Evolutionary conservation across 1,284 basidiomycete genomes (phyloP).

Genomic region (Athelia sp.): DNA sequence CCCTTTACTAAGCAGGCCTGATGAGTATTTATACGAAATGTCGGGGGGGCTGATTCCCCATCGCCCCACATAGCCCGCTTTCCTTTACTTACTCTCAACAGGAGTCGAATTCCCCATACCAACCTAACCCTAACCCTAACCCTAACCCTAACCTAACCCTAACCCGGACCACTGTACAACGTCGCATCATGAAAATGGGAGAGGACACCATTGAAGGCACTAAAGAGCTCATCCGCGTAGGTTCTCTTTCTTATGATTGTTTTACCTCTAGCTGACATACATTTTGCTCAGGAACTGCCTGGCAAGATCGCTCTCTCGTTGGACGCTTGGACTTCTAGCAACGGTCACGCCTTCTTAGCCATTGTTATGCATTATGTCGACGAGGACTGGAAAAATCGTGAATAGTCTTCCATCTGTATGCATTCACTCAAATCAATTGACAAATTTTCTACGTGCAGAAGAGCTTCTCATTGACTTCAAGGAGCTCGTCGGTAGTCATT

Average conservation of each 20-base stretch:
- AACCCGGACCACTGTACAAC: not conserved
- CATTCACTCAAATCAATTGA: not conserved
- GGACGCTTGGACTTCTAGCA: conserved; percentile 22
- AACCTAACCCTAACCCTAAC: too few relatives aligned
- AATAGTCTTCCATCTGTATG: not conserved
- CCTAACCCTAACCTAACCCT: too few relatives aligned
- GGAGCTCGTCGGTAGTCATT: conserved; percentile 25
- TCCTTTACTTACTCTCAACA: too few relatives aligned
- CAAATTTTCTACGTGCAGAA: not conserved
- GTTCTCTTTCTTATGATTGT: not conserved
- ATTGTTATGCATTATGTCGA: conserved; percentile 19
- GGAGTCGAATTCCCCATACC: conserved; percentile 5
- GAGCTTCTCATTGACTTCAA: conserved; percentile 20
- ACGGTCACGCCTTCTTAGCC: conserved; percentile 18
- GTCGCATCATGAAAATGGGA: conserved; percentile 8
- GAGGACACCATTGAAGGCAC: conserved; percentile 8
- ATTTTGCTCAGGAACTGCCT: conserved; percentile 13
- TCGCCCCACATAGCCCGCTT: too few relatives aligned
- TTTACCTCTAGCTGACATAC: not conserved
- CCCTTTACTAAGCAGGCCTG: not conserved
- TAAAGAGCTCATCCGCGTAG: conserved; percentile 10
- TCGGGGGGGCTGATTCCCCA: too few relatives aligned
- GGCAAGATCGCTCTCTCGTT: conserved; percentile 17
- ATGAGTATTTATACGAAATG: too few relatives aligned
- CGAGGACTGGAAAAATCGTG: conserved; percentile 14